Evolutionary conservation across 192 early-diverging fungal genomes (phyloP).

Genomic region (Entomortierella parvispora): DNA sequence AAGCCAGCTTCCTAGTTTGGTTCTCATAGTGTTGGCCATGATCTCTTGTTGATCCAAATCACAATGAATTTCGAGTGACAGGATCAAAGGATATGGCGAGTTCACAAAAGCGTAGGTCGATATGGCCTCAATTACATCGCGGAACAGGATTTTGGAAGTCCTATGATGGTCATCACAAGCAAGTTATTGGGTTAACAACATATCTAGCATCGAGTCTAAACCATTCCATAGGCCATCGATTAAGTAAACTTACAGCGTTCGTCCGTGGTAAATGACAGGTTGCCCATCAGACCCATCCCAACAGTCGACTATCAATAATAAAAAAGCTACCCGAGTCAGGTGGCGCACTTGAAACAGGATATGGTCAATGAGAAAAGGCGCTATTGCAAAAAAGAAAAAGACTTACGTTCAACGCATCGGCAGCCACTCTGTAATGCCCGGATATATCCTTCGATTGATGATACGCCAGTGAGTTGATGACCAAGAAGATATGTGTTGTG

Average conservation of each 20-base stretch:
- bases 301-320: slow-evolving; percentile 76
- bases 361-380: neutral
- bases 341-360: slow-evolving; percentile 12
- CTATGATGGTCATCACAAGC: slow-evolving; percentile 24
- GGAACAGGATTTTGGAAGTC: slow-evolving; percentile 84
- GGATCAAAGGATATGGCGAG: slow-evolving; percentile 83
- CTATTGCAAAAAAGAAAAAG: slow-evolving; percentile 5
- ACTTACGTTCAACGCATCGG: slow-evolving; percentile 84
- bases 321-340: too few species aligned
- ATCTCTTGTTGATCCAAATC: slow-evolving; percentile 73
- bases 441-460: slow-evolving; percentile 89
- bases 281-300: slow-evolving; percentile 86
- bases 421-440: slow-evolving; percentile 87
- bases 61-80: slow-evolving; percentile 90
- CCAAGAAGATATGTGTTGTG: slow-evolving; percentile 94
- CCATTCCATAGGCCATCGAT: too few species aligned
- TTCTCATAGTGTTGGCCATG: slow-evolving; percentile 77
- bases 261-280: slow-evolving; percentile 86
- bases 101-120: slow-evolving; percentile 86
- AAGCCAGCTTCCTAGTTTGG: slow-evolving; percentile 76
- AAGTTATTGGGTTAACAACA: slow-evolving; percentile 5
- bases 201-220: too few species aligned
- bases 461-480: slow-evolving; percentile 82
- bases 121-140: slow-evolving; percentile 86
- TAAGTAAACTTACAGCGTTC: slow-evolving; percentile 69